A percentile compares a stretch with the other conserved stretches of the same genome.
These are phyloP conservation scores for Voacanga thouarsii DNA, from an alignment of 257 asterid species.

Conservation along the genomic window DNA sequence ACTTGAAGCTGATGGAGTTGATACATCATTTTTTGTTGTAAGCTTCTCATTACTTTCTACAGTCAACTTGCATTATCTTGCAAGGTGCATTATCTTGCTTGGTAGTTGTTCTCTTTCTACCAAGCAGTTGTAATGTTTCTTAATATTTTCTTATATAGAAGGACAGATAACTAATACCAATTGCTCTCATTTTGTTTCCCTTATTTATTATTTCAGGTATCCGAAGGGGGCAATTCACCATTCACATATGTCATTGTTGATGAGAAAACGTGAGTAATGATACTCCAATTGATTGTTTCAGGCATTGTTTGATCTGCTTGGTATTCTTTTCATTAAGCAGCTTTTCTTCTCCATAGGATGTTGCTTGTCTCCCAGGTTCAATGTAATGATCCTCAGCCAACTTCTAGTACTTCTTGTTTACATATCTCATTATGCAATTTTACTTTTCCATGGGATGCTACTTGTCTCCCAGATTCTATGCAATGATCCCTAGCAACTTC, in stretches of 20 bases:
- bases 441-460: background rate
- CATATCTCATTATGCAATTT: background rate
- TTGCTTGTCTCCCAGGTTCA: background rate
- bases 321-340: background rate
- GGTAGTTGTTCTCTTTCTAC: too few species aligned
- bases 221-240: conserved; percentile 93
- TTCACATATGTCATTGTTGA: conserved; percentile 93
- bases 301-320: background rate
- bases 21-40: conserved; percentile 79
- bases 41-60: background rate
- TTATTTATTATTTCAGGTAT: conserved; percentile 52
- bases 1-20: conserved; percentile 80
- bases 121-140: background rate
- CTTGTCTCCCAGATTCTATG: background rate
- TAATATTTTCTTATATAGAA: background rate
- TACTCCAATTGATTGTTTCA: conserved; percentile 7
- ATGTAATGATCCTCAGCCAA: background rate
- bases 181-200: background rate
- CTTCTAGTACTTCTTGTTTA: background rate
- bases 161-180: background rate
- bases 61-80: background rate
- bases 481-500: background rate
- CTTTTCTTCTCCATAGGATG: background rate
- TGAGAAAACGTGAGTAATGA: conserved; percentile 72
- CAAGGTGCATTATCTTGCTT: too few species aligned